These are phyloP conservation scores for Fusarium ambrosium DNA, from an alignment of 2,329 filamentous ascomycete genomes.

Conservation along the genomic window DNA sequence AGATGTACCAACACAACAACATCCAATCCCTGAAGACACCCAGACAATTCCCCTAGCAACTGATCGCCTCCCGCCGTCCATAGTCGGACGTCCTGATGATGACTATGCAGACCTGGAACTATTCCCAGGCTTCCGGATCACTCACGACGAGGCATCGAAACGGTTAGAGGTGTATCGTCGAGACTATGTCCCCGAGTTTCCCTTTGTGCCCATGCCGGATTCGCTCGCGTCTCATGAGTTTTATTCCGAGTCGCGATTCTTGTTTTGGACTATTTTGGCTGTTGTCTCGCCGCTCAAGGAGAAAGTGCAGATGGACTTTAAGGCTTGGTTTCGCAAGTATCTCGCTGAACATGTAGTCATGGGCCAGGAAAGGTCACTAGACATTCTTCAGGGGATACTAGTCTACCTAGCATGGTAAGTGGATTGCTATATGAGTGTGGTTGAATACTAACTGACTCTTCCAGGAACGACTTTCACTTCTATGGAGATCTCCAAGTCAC, in stretches of 20 bases:
- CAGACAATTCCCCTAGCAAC: background rate
- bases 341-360: constrained; percentile 56
- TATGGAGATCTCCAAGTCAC: constrained; percentile 55
- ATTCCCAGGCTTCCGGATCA: constrained; percentile 53
- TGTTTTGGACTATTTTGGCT: constrained; percentile 57
- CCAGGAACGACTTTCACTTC: constrained; percentile 57
- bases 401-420: constrained; percentile 55
- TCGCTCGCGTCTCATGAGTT: constrained; percentile 48
- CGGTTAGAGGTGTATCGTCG: constrained; percentile 52
- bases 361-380: constrained; percentile 52
- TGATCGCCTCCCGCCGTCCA: background rate
- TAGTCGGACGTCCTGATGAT: background rate
- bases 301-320: constrained; percentile 49
- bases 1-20: constrained; percentile 12
- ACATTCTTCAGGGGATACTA: constrained; percentile 56
- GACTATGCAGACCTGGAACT: constrained; percentile 43
- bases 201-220: constrained; percentile 53
- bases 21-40: background rate
- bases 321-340: constrained; percentile 54
- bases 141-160: constrained; percentile 50
- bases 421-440: background rate
- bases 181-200: constrained; percentile 52
- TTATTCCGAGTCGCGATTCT: constrained; percentile 49
- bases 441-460: background rate
- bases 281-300: constrained; percentile 50